Base-by-base conservation (phyloP, 2,329 filamentous ascomycete genomes). In the Fusarium zealandicum region DNA sequence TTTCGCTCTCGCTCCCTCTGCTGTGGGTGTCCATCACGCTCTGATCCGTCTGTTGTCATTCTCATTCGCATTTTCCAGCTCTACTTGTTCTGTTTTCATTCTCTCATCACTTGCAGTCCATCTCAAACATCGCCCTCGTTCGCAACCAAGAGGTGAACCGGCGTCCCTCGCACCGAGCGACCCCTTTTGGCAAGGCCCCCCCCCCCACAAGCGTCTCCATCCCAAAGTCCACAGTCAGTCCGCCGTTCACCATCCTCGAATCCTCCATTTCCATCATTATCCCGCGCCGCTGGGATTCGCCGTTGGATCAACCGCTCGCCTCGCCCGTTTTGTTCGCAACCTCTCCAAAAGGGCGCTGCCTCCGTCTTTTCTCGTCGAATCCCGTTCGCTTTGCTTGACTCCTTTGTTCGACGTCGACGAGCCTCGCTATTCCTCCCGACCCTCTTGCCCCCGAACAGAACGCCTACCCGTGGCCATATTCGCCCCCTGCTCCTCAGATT, bases 151-250 rank as follows among this genome's bases (percentile, higher is more conserved):
- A 58, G 60, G 54, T 60, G 63, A 67, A 64, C 61, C 65, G 63
- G 65, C 61, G 65, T 65, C 63, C 57, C 59, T 66, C 63, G 63
- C 65, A 68, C 65, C 65, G 65, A 68, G 61, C 65, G 63, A 65
- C 65, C 65, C 65, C 65, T 68, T 68, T 68, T 68, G 65, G 65
- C 65, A 64, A 60, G 59, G 43, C 52, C 58, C 52, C 61, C 58
- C 52, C 58, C 52, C 61, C 58, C 63, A 60, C 64, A 68, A 66
- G 59, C 59, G 59, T 62, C 55, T 63, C 61, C 63, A 51, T 58
- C 61, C 55, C 51, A 50, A 5, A 25, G 22, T 25, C 22, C 59
- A 51, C 55, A 65, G 54, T 62, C 59, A 51, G 54, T 51, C 51
- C 38, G 50, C 55, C 40, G 54, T 46, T 59, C 51, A 39, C 43